Evolutionary conservation across 163 green algal species (phyloP).

Genomic region (Scenedesmus sp.): DNA sequence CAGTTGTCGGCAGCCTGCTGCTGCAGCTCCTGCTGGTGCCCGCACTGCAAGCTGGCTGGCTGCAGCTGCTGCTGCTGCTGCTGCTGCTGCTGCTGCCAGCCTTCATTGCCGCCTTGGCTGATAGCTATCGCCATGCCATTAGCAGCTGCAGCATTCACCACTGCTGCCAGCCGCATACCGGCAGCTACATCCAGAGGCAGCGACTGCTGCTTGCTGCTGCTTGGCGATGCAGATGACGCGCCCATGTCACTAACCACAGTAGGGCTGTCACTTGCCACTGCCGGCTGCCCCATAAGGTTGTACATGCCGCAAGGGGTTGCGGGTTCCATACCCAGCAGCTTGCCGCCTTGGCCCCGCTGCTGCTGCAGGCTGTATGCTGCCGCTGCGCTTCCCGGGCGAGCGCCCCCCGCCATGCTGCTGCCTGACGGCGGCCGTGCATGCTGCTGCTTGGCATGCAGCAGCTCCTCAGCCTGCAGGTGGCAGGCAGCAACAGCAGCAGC

Average conservation of each 20-base stretch:
- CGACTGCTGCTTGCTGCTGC: conserved; percentile 38
- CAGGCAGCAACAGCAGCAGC: neutral
- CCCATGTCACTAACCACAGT: conserved; percentile 23
- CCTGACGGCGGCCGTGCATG: conserved; percentile 29
- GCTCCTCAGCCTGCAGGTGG: conserved; percentile 16
- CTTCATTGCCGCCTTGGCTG: neutral
- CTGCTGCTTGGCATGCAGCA: neutral
- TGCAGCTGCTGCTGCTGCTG: conserved; percentile 50
- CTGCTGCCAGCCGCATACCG: conserved; percentile 1
- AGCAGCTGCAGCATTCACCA: neutral
- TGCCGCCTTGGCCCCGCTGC: neutral
- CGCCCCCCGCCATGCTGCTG: conserved; percentile 15
- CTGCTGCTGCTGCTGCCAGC: conserved; percentile 44
- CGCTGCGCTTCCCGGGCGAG: neutral
- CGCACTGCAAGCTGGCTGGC: neutral
- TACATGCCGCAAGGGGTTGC: conserved; percentile 41
- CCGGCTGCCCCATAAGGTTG: conserved; percentile 11
- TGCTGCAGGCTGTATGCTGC: conserved; percentile 22
- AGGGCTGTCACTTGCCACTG: conserved; percentile 9
- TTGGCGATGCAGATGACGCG: conserved; percentile 14
- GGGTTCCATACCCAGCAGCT: conserved; percentile 23
- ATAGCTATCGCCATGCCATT: neutral
- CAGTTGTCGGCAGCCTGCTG: conserved; percentile 1
- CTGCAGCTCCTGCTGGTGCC: conserved; percentile 40
- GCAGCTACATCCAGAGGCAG: neutral